A percentile compares a stretch with the other conserved stretches of the same genome.
These are phyloP conservation scores for Cucurbita maxima DNA, from an alignment of 306 rosid species.

Conservation along the genomic window DNA sequence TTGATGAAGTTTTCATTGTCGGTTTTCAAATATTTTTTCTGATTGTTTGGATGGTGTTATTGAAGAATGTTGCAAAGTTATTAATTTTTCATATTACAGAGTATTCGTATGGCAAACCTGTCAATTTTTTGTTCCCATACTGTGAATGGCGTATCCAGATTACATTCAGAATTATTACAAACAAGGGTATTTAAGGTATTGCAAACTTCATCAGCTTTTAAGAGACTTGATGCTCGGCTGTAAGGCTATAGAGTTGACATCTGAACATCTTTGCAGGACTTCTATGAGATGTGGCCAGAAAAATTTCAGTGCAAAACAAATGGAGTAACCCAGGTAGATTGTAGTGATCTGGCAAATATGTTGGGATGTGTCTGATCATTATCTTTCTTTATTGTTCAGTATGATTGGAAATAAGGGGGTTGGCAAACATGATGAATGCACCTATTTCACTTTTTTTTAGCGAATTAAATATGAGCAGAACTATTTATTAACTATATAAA, in stretches of 20 bases:
- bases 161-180: slow-evolving; percentile 43
- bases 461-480: neutral
- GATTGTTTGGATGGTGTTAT: neutral
- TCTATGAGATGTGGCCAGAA: slow-evolving; percentile 69
- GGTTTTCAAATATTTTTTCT: neutral
- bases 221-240: neutral
- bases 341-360: neutral
- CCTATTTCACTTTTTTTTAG: neutral
- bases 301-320: slow-evolving; percentile 62
- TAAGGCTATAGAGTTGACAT: neutral
- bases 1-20: neutral
- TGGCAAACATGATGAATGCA: neutral
- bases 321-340: slow-evolving; percentile 59
- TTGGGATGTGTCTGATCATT: neutral
- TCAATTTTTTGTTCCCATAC: slow-evolving; percentile 46
- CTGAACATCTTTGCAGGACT: slow-evolving; percentile 35
- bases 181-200: slow-evolving; percentile 47
- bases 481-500: neutral
- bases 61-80: neutral
- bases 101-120: slow-evolving; percentile 51
- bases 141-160: slow-evolving; percentile 57
- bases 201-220: neutral
- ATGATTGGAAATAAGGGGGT: neutral
- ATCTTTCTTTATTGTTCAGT: neutral
- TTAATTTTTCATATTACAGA: slow-evolving; percentile 30